Percentiles rank a stretch among this genome's conserved stretches.
Evolutionary conservation across 1,284 basidiomycete genomes (phyloP).

Genomic region (Anthracocystis walkeri): DNA sequence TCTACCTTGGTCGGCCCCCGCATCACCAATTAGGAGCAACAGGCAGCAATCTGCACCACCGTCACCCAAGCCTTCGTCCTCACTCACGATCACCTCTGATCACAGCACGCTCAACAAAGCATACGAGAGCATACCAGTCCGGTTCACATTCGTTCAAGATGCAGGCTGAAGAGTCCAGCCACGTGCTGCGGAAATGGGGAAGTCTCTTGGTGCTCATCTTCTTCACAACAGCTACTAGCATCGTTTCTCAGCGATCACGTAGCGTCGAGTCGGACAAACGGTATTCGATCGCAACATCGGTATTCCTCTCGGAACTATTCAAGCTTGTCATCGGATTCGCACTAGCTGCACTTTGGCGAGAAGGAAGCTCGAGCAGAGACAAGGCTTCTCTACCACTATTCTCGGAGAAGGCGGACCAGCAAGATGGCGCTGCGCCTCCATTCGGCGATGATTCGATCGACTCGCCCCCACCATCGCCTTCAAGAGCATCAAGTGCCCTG

Average conservation of each 20-base stretch:
- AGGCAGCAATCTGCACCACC: no score
- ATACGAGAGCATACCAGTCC: neutral
- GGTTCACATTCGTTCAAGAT: neutral
- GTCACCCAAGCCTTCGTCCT: no score
- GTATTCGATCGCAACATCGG: constrained; percentile 38
- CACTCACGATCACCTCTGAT: no score
- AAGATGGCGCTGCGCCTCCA: neutral
- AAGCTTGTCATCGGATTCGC: constrained; percentile 31
- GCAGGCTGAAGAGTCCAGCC: neutral
- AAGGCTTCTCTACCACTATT: constrained; percentile 23
- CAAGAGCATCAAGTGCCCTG: neutral
- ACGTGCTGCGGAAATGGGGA: constrained; percentile 23
- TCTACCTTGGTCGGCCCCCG: no score
- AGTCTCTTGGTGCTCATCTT: constrained; percentile 31
- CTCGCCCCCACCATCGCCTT: neutral
- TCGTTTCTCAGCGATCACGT: constrained; percentile 37
- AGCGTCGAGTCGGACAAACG: neutral
- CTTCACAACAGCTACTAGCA: constrained; percentile 44
- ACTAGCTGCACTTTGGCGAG: constrained; percentile 2
- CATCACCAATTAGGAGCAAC: no score
- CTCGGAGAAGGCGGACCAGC: constrained; percentile 19
- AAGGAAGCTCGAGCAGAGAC: neutral
- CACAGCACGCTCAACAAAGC: neutral
- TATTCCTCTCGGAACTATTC: constrained; percentile 39
- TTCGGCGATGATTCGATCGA: neutral